Evolutionary conservation across 345 rosid species (phyloP), one percentile per base, ranked within the genome.

Genomic region (Psidium friedrichsthalianum): DNA sequence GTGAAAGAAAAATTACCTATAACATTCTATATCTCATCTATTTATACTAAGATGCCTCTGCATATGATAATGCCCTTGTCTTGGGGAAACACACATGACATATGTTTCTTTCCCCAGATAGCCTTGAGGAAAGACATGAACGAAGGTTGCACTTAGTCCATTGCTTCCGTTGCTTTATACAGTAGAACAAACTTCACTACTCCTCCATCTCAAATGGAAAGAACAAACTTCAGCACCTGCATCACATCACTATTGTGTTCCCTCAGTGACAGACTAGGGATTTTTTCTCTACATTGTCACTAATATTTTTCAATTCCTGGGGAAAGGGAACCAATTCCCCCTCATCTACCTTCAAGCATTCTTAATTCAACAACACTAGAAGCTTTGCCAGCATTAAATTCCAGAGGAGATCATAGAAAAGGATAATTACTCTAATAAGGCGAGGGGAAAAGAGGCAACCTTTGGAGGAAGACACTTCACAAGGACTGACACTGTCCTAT

Each of bases 381-480:
- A 59, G 2, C 36, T 59, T 59, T 59, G 40, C 74, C 36, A 7
- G 42, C 42, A 15, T 55, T 55, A 6, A 55, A 24, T 55, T 54
- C 56, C 22, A 16, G 8, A 54, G 15, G 16, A 13, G 18, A 14
- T 20, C 21, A 18, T 54, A 54, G 10, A 55, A 55, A 55, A 6
- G 24, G 24, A 55, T 2, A 55, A 55, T 55, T 55, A 55, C 3
- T 20, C 57, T 5, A 40, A 40, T 40, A 40, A 40, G 42, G 42
- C 42, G 42, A 58, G 52, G 80, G 87, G 83, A 6, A 5, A 47
- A 83, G 49, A 11, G 51, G 25, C 87, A 85, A 95, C 99, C 99
- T 97, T 93, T 22, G 97, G 98, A 83, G 96, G 99, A 87, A 91
- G 94, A 74, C 98, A 93, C 90, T 92, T 97, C 89, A 95, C 94